Conservation (phyloP, 2,329 filamentous ascomycete species). For the Stemphylium beticola region DNA sequence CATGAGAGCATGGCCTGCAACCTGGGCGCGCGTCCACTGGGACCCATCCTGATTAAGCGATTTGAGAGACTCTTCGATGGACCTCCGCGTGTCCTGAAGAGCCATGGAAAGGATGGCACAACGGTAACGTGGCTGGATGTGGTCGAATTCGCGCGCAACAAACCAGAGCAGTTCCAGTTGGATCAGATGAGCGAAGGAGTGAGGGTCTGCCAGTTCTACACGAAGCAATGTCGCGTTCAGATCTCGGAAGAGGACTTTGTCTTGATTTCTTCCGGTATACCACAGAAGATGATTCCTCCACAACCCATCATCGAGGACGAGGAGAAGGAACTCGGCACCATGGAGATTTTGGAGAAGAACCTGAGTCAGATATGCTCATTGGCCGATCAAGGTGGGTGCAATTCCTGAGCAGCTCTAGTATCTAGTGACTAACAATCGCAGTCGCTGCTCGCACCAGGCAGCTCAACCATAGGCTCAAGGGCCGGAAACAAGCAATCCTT, state of each 20-base stretch:
- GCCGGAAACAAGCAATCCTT: constrained; percentile 74
- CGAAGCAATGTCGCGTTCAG: constrained; percentile 81
- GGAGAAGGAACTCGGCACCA: constrained; percentile 79
- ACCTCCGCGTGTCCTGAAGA: constrained; percentile 71
- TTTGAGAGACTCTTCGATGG: constrained; percentile 88
- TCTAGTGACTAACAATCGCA: constrained; percentile 32
- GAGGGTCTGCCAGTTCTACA: constrained; percentile 79
- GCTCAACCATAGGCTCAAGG: constrained; percentile 80
- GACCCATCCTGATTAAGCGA: constrained; percentile 81
- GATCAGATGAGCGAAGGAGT: constrained; percentile 71
- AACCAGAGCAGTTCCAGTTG: constrained; percentile 78
- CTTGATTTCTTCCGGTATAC: constrained; percentile 79
- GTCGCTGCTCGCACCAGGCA: constrained; percentile 75
- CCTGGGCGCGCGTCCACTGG: constrained; percentile 80
- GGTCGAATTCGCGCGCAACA: constrained; percentile 80
- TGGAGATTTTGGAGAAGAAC: constrained; percentile 83
- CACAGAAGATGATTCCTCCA: constrained; percentile 80
- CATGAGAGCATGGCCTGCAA: constrained; percentile 88
- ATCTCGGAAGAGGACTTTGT: constrained; percentile 89
- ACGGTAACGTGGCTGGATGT: constrained; percentile 83
- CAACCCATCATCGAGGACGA: constrained; percentile 86
- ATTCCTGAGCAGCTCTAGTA: background rate
- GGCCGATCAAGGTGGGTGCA: constrained; percentile 71
- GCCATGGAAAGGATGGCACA: constrained; percentile 64
- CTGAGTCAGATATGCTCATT: constrained; percentile 77